Percentiles rank a stretch among this genome's conserved stretches.
Conservation (phyloP, 805 yeast genomes). For the Debaryomyces prosopidis region DNA sequence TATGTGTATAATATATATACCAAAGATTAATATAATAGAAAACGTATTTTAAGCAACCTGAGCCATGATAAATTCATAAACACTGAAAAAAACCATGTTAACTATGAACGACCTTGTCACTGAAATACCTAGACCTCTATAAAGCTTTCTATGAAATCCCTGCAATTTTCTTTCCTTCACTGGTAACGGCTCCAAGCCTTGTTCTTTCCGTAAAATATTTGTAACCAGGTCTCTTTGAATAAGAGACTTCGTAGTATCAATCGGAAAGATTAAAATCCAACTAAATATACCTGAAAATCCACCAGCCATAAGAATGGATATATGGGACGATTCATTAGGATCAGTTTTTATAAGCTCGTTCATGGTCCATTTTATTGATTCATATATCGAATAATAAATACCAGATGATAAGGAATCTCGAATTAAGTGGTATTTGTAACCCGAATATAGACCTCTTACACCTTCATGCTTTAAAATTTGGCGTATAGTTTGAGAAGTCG, state of each 20-base stretch:
- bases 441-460: conserved; percentile 65
- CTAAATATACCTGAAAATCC: conserved; percentile 74
- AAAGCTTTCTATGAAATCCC: conserved; percentile 48
- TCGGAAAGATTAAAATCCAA: conserved; percentile 76
- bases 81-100: conserved; percentile 73
- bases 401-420: conserved; percentile 76
- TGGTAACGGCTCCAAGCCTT: conserved; percentile 47
- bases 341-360: conserved; percentile 26
- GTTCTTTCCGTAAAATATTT: conserved; percentile 55
- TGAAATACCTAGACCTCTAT: conserved; percentile 78
- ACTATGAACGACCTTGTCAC: conserved; percentile 68
- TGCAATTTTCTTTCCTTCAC: conserved; percentile 27
- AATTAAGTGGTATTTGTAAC: conserved; percentile 63
- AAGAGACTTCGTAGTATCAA: conserved; percentile 77
- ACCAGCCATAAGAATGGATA: conserved; percentile 56
- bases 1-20: background rate
- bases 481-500: conserved; percentile 43
- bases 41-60: conserved; percentile 28
- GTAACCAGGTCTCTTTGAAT: conserved; percentile 73
- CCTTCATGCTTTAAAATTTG: conserved; percentile 65
- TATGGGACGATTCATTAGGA: conserved; percentile 28
- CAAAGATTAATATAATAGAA: background rate
- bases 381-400: conserved; percentile 73
- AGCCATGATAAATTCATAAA: conserved; percentile 68
- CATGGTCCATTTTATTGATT: conserved; percentile 61